Evolutionary conservation across 2,329 filamentous ascomycete genomes (phyloP).

Genomic region (Scytalidium lignicola): DNA sequence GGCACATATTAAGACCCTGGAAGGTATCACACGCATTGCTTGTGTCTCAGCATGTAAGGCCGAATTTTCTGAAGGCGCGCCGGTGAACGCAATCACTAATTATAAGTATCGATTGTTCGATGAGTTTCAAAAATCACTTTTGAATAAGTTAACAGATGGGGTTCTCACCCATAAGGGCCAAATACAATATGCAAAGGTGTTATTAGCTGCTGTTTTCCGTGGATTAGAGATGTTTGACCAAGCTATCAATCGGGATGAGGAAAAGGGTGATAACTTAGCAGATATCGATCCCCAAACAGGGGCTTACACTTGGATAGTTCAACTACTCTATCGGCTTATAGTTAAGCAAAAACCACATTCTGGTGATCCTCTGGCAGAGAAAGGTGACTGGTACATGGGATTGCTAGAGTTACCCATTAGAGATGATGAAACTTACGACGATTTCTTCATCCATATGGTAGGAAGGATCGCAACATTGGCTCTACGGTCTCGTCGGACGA

Average conservation of each 20-base stretch:
- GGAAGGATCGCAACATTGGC: slow-evolving; percentile 13
- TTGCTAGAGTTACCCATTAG: background rate
- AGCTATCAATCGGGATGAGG: slow-evolving; percentile 9
- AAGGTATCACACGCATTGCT: slow-evolving; percentile 17
- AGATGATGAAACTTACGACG: slow-evolving; percentile 4
- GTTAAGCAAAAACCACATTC: slow-evolving; percentile 6
- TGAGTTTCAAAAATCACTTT: slow-evolving; percentile 10
- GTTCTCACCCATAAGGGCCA: slow-evolving; percentile 12
- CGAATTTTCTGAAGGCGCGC: slow-evolving; percentile 1
- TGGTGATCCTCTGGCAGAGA: background rate
- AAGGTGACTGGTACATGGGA: background rate
- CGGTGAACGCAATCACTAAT: slow-evolving; percentile 1
- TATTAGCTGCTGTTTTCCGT: slow-evolving; percentile 19
- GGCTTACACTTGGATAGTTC: slow-evolving; percentile 16
- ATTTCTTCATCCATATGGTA: slow-evolving; percentile 13
- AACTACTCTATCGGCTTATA: slow-evolving; percentile 9
- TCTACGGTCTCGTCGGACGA: background rate
- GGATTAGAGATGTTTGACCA: slow-evolving; percentile 19
- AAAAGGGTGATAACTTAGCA: background rate
- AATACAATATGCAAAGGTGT: slow-evolving; percentile 13
- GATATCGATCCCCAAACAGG: background rate
- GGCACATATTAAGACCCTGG: slow-evolving; percentile 9
- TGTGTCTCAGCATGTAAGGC: slow-evolving; percentile 14
- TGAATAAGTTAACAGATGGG: slow-evolving; percentile 10
- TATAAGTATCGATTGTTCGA: slow-evolving; percentile 1